Base-by-base conservation (phyloP, 2,329 filamentous ascomycete species). In the Fusarium austroafricanum region DNA sequence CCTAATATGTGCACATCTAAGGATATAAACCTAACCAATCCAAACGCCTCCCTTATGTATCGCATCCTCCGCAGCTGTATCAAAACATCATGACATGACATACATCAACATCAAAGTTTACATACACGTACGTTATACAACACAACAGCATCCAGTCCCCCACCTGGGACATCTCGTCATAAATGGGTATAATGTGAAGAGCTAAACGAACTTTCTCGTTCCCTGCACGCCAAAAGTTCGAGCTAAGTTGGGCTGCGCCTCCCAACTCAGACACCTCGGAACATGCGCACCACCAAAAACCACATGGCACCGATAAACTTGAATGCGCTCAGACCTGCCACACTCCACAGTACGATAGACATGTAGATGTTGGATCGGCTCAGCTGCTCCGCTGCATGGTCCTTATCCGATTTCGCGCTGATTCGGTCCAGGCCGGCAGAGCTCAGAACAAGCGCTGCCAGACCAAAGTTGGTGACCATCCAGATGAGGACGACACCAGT, bases 381-480 rank as follows among this genome's bases (percentile, higher is more conserved):
- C 50, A 83, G 77, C 71, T 83, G 80, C 47, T 81, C 72, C 54
- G 85, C 82, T 23, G 83, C 55, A 31, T 45, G 40, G 21, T 59
- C 71, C 37, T 71, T 60, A 23, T 73, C 61, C 10, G 68, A 67
- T 6, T 67, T 70, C 2, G 83, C 78, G 31, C 82, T 82, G 50
- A 94, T 86, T 61, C 86, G 86, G 71, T 96, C 90, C 66, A 97
- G 79, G 3, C 96, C 95, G 23, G 92, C 95, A 2, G 92, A 90
- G 75, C 92, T 94, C 70, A 99, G 83, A 10, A 99, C 95, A 3
- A 96, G 85, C 1, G 95, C 95, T 1, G 89, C 89, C 8, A 99
- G 88, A 1, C 89, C 94, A 78, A 99, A 92, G 79, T 99, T 99
- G 76, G 90, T 94, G 74, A 98, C 93, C 86, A 99, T 97, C 96